phyloP scores from a whole-genome alignment of 2,329 filamentous ascomycete genomes.

The Raffaelea albimanens region DNA sequence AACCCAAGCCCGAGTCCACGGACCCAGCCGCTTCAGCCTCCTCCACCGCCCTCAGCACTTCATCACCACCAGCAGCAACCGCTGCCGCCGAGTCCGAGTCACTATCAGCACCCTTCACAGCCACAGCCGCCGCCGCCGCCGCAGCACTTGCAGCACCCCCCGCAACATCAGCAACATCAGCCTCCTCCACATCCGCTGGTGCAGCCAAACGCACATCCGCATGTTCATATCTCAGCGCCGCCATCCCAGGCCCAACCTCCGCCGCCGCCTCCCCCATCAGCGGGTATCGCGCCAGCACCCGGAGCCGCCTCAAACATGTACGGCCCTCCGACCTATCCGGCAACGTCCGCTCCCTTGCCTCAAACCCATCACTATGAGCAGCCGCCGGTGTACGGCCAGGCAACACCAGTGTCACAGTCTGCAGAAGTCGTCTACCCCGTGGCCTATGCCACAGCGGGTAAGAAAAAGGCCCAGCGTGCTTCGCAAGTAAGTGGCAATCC shows the following conservation, averaged over 20 bases:
- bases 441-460: slow-evolving; percentile 35
- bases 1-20: not conserved
- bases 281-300: not conserved
- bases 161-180: slow-evolving; percentile 11
- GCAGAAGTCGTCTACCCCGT: slow-evolving; percentile 32
- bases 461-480: slow-evolving; percentile 56
- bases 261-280: not conserved
- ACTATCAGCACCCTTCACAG: not conserved
- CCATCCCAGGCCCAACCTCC: not conserved
- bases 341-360: not conserved
- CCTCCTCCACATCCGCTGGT: not conserved
- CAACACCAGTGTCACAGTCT: slow-evolving; percentile 14
- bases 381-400: slow-evolving; percentile 12
- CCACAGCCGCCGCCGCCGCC: slow-evolving; percentile 1
- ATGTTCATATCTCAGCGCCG: not conserved
- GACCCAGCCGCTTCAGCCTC: not conserved
- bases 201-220: not conserved
- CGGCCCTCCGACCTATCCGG: not conserved
- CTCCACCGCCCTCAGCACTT: not conserved
- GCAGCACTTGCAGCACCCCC: not conserved
- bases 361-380: not conserved
- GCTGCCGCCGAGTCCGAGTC: not conserved
- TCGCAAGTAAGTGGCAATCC: slow-evolving; percentile 47
- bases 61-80: not conserved
- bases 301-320: not conserved